Conservation (phyloP, 306 rosid genomes). For the Hylodesmum podocarpum region DNA sequence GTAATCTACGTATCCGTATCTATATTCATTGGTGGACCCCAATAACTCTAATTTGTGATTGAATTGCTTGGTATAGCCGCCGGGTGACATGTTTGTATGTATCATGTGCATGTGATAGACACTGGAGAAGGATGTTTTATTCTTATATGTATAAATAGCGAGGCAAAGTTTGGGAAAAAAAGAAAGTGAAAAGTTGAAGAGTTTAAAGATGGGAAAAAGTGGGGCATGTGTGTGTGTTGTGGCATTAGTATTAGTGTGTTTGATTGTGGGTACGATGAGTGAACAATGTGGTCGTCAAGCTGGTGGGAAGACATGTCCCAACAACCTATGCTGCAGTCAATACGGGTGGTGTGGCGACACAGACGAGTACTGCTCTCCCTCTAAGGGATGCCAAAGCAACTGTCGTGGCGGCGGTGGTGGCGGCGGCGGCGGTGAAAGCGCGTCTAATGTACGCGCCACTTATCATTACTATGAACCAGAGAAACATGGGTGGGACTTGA, state of each 20-base stretch:
- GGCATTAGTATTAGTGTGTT: not conserved
- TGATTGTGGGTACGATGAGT: not conserved
- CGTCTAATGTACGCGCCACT: slow-evolving; percentile 58
- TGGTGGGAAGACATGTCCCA: slow-evolving; percentile 40
- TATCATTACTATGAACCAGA: slow-evolving; percentile 69
- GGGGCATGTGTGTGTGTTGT: no score
- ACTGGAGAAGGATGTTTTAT: not conserved
- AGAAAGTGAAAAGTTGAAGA: not conserved
- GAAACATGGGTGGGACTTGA: slow-evolving; percentile 56
- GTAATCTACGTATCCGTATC: no score
- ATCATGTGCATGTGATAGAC: not conserved
- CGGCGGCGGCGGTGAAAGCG: slow-evolving; percentile 30
- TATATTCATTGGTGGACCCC: no score
- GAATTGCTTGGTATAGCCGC: not conserved
- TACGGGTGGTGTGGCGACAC: slow-evolving; percentile 59
- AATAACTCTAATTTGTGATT: no score
- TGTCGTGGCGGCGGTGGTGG: slow-evolving; percentile 11
- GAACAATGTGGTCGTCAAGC: slow-evolving; percentile 62
- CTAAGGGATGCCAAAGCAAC: slow-evolving; percentile 54
- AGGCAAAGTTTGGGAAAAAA: not conserved
- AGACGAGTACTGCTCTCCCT: slow-evolving; percentile 45
- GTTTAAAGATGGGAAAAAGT: slow-evolving; percentile 29
- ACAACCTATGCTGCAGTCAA: slow-evolving; percentile 60
- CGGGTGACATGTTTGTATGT: not conserved
- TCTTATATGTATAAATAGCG: not conserved